phyloP scores from a whole-genome alignment of 1,284 basidiomycete species.

The Meripilus lineatus region DNA sequence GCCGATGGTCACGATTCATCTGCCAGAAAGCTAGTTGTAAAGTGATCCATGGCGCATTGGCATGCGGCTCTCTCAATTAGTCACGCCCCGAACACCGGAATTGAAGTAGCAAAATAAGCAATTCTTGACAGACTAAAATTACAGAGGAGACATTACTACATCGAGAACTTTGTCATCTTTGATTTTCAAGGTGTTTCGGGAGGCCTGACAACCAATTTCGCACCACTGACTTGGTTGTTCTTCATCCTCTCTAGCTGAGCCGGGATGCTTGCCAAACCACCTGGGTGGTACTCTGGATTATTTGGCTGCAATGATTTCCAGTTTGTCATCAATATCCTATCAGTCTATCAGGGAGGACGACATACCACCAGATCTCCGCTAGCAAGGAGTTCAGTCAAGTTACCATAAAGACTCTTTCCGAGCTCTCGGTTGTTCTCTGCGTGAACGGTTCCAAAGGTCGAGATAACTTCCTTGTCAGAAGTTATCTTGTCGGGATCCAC shows the following conservation, averaged over 20 bases:
- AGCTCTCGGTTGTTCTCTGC: background rate
- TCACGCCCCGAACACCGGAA: no score
- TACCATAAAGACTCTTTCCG: slow-evolving; percentile 2
- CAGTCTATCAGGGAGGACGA: background rate
- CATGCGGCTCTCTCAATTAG: no score
- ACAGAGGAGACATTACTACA: no score
- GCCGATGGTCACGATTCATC: no score
- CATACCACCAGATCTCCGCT: slow-evolving; percentile 10
- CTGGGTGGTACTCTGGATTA: slow-evolving; percentile 23
- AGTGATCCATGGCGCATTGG: no score
- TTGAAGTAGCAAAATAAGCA: no score
- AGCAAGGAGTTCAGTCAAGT: slow-evolving; percentile 4
- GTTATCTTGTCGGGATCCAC: background rate
- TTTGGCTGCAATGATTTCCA: slow-evolving; percentile 21
- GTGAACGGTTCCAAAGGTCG: slow-evolving; percentile 2
- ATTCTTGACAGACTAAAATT: no score
- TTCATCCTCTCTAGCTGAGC: slow-evolving; percentile 21
- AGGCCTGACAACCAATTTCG: slow-evolving; percentile 25
- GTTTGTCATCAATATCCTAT: background rate
- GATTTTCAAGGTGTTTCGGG: no score
- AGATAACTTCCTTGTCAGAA: background rate
- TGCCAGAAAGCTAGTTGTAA: no score
- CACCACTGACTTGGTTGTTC: slow-evolving; percentile 21
- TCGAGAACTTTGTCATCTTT: no score
- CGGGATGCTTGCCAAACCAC: slow-evolving; percentile 23